phyloP scores from a whole-genome alignment of 768 basidiomycete species.

The Candolleomyces aberdarensis region DNA sequence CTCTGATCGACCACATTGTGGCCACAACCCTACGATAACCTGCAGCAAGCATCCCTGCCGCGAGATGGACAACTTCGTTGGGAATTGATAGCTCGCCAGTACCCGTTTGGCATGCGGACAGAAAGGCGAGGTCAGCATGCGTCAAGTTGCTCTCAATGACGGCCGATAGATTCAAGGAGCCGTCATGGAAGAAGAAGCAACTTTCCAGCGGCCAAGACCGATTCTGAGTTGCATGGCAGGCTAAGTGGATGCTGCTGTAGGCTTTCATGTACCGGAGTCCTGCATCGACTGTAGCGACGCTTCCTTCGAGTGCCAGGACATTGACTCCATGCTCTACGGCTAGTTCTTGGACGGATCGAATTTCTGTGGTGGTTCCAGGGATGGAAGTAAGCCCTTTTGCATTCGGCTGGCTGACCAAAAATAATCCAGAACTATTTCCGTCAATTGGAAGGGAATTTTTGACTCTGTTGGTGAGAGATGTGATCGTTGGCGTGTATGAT shows the following conservation, averaged over 20 bases:
- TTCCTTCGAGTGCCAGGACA: too few relatives aligned
- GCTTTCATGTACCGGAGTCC: background rate
- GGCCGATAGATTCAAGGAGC: slow-evolving; percentile 15
- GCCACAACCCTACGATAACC: slow-evolving; percentile 32
- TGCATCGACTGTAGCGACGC: background rate
- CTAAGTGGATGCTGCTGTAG: slow-evolving; percentile 27
- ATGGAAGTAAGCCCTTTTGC: too few relatives aligned
- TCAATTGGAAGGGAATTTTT: slow-evolving; percentile 1
- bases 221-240: slow-evolving; percentile 34
- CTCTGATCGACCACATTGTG: slow-evolving; percentile 43
- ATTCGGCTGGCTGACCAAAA: slow-evolving; percentile 9
- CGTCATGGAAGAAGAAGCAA: slow-evolving; percentile 17
- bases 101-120: slow-evolving; percentile 47
- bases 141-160: slow-evolving; percentile 21
- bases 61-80: slow-evolving; percentile 34
- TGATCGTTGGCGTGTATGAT: slow-evolving; percentile 12
- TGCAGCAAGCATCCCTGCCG: slow-evolving; percentile 37
- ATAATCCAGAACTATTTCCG: background rate
- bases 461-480: background rate
- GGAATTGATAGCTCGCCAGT: slow-evolving; percentile 24
- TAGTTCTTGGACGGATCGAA: slow-evolving; percentile 11
- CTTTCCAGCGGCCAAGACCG: slow-evolving; percentile 13
- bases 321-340: too few relatives aligned
- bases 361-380: too few relatives aligned
- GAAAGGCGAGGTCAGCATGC: slow-evolving; percentile 34